Evolutionary conservation across 2,329 filamentous ascomycete genomes (phyloP).

Genomic region (Sarocladium strictum): DNA sequence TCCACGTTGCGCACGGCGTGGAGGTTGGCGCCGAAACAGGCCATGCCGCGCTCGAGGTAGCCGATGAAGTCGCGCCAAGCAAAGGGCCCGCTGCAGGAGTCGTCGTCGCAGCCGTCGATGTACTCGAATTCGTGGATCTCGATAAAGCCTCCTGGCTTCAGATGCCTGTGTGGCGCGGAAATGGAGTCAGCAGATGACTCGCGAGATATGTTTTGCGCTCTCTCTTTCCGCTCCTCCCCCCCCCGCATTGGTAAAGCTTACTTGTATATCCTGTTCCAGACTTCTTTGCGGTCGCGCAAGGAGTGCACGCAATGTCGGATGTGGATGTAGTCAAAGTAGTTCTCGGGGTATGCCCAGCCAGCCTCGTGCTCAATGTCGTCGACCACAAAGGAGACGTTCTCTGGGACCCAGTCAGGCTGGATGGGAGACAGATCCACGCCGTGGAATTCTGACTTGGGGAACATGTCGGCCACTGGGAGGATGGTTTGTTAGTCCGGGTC

Average conservation of each 20-base stretch:
- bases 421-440: conserved; percentile 48
- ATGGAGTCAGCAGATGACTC: too few species aligned
- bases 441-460: conserved; percentile 36
- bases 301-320: conserved; percentile 41
- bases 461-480: conserved; percentile 39
- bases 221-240: too few species aligned
- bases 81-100: conserved; percentile 35
- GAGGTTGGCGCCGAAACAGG: conserved; percentile 34
- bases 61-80: conserved; percentile 40
- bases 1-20: conserved; percentile 31
- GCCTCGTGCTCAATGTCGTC: conserved; percentile 46
- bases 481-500: too few species aligned
- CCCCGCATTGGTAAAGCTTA: too few species aligned
- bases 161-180: conserved; percentile 34
- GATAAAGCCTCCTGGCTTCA: conserved; percentile 46
- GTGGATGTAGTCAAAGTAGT: conserved; percentile 44
- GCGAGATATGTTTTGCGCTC: too few species aligned
- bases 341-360: conserved; percentile 40
- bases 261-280: conserved; percentile 38
- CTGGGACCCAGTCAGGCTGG: conserved; percentile 44
- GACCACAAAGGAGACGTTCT: conserved; percentile 45
- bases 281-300: conserved; percentile 32
- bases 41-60: conserved; percentile 34
- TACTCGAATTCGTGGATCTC: conserved; percentile 43
- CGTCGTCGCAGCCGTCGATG: conserved; percentile 37